Base-by-base conservation (phyloP, 2,329 filamentous ascomycete genomes). In the Cladophialophora carrionii region DNA sequence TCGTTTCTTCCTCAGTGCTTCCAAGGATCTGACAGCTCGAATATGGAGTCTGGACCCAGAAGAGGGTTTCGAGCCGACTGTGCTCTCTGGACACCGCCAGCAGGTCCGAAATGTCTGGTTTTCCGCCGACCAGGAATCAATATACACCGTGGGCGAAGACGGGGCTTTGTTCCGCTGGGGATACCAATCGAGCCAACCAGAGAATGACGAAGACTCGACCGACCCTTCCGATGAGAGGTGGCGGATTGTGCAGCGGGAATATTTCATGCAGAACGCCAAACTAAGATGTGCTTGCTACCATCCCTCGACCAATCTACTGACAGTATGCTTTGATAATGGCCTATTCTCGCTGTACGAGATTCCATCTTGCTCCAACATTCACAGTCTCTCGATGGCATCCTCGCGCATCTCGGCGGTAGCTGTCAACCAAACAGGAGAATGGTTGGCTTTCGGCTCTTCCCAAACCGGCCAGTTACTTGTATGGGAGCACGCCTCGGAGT, bases 401-500 rank as follows among this genome's bases (percentile, higher is more conserved):
- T 96, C 95, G 73, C 91, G 96, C 71, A 97, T 99, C 68, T 94
- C 98, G 75, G 92, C 90, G 73, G 91, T 98, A 62, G 91, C 92
- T 0, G 92, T 97, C 74, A 99, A 98, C 80, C 90, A 91, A 76
- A 91, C 89, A 34, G 95, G 95, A 59, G 94, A 98, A 79, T 99
- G 95, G 95, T 81, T 99, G 24, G 96, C 96, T 0, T 97, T 99
- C 76, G 95, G 94, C 14, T 95, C 96, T 0, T 96, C 95, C 1
- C 96, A 96, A 73, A 84, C 96, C 4, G 96, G 96, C 0, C 95
- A 99, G 75, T 83, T 99, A n/a, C 81, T 99, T 3, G 95, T 99
- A 3, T 99, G 95, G 95, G 95, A 99, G 77, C 99, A 96, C 93
- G 94, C 98, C 76, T 99, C 95, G 0, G 96, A 99, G 78, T 98